These are phyloP conservation scores for Chenopodium album DNA, from an alignment of 148 eudicot species.

Conservation along the genomic window DNA sequence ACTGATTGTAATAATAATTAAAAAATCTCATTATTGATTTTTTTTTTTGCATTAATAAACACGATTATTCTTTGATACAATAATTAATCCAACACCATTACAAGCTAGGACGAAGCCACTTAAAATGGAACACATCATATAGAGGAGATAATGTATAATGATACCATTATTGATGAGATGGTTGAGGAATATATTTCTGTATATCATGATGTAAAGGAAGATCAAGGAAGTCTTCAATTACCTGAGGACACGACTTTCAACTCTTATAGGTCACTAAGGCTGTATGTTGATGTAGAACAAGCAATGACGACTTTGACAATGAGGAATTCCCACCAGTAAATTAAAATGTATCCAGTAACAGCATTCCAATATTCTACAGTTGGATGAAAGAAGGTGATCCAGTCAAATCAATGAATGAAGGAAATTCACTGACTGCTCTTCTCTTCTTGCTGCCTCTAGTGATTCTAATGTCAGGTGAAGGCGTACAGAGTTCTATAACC, in stretches of 20 bases:
- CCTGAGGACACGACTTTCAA: background rate
- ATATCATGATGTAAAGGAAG: background rate
- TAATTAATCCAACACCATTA: background rate
- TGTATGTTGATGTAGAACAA: background rate
- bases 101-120: background rate
- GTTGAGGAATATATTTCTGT: background rate
- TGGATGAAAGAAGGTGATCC: constrained; percentile 57
- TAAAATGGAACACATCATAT: background rate
- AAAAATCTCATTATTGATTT: too few relatives aligned
- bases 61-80: background rate
- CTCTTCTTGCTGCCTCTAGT: constrained; percentile 49
- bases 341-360: background rate
- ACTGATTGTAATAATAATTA: too few relatives aligned
- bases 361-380: constrained; percentile 27
- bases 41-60: background rate
- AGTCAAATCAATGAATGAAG: constrained; percentile 69
- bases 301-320: background rate
- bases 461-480: constrained; percentile 49
- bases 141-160: background rate
- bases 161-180: background rate
- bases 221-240: background rate
- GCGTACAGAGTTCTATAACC: constrained; percentile 72
- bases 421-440: constrained; percentile 28
- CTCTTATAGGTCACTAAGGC: too few relatives aligned
- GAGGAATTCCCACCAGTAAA: background rate